Percentiles rank a stretch among this genome's conserved stretches.
phyloP scores from a whole-genome alignment of 192 early-diverging fungal species.

The Coemansia sp. region DNA sequence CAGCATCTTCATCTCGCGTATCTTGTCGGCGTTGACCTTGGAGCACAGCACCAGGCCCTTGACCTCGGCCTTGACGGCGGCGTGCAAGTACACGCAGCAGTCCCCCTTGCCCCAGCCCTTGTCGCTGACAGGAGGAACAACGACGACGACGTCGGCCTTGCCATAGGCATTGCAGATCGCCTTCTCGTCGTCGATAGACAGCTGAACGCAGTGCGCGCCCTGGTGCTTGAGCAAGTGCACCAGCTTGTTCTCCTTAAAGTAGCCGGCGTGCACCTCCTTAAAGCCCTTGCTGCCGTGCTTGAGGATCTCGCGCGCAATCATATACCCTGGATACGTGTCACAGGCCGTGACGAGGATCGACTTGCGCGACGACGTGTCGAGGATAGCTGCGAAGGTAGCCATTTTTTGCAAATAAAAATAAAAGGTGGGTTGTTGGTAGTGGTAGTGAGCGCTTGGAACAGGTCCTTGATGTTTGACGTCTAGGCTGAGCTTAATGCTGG shows the following conservation, averaged over 20 bases:
- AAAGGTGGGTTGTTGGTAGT: not conserved
- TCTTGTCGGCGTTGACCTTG: constrained; percentile 39
- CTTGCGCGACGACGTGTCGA: constrained; percentile 28
- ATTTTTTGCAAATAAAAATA: constrained; percentile 17
- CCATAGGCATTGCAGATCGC: constrained; percentile 37
- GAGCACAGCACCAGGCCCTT: constrained; percentile 52
- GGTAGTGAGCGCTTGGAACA: not conserved
- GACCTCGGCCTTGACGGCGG: constrained; percentile 40
- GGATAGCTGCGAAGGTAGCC: constrained; percentile 37
- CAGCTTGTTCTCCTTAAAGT: constrained; percentile 42
- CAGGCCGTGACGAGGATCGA: constrained; percentile 47
- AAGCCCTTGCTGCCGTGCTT: constrained; percentile 36
- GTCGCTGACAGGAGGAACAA: constrained; percentile 49
- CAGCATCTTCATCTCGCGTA: constrained; percentile 28
- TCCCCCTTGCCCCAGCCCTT: constrained; percentile 29
- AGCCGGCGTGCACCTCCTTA: constrained; percentile 27
- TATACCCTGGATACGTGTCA: constrained; percentile 46
- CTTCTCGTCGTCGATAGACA: constrained; percentile 31
- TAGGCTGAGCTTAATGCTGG: not conserved
- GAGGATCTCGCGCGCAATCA: constrained; percentile 32
- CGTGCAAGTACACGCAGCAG: constrained; percentile 34
- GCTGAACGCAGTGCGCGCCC: constrained; percentile 30
- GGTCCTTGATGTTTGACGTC: not conserved
- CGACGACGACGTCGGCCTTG: constrained; percentile 44
- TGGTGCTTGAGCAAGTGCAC: constrained; percentile 39